Base-by-base conservation (phyloP, 2,329 filamentous ascomycete species). In the Aaosphaeria arxii region DNA sequence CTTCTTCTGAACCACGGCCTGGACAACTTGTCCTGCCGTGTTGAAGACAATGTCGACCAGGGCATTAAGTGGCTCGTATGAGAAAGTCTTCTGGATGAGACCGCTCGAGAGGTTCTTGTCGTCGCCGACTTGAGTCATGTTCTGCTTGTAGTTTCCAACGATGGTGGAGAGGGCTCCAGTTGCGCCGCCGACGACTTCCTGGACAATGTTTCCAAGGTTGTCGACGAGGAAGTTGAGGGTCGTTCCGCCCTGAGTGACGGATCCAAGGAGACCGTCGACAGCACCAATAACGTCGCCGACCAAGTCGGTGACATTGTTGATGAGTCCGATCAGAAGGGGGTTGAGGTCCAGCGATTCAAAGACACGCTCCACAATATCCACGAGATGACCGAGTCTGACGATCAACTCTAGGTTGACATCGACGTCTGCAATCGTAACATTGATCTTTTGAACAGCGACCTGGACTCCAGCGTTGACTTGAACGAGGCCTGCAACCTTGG, bases 151-250 rank as follows among this genome's bases (percentile, higher is more conserved):
- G 57, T 82, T 79, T 44, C 82, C 82, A 5, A 84, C 79, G 49
- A 85, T 83, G 17, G 68, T 71, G 48, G 73, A 76, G 1, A 81
- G 66, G 3, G 73, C 58, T 30, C 67, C 66, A 4, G 72, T 74
- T 0, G 73, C 77, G 1, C 65, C 68, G 24, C 76, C 77, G 1
- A 71, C 72, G 0, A 83, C 79, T 56, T 84, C 77, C 57, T 84
- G 80, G 1, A 85, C 79, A 52, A 85, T 84, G 55, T 84, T 84
- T 33, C 82, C 82, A 2, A 84, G 71, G 56, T 84, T 84, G 60
- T 84, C 81, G 50, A 85, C 73, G 36, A 82, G 52, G 69, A 82
- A 82, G 53, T 76, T 78, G 41, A 83, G 71, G 13, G 71, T 77
- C 7, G 70, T 78, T 52, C 77, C 77, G 43, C 80, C 79, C 53